A percentile compares a stretch with the other conserved stretches of the same genome.
phyloP scores from a whole-genome alignment of 495 filamentous ascomycete genomes.

The Thermothielavioides terrestris region DNA sequence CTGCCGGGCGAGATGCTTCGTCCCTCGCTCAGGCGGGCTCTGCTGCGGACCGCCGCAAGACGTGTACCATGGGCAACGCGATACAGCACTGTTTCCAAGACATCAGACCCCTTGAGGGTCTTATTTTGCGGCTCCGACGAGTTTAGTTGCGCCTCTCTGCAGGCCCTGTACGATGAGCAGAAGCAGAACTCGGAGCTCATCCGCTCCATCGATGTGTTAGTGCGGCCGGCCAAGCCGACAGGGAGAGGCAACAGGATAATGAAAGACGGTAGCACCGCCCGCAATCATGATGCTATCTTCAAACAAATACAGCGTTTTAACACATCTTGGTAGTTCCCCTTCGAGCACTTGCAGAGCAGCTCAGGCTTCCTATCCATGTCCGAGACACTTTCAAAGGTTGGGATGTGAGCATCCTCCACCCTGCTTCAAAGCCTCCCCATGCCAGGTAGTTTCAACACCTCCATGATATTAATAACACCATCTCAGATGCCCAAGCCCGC shows the following conservation, averaged over 20 bases:
- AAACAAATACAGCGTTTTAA: not conserved
- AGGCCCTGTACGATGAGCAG: slow-evolving; percentile 57
- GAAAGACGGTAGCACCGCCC: slow-evolving; percentile 68
- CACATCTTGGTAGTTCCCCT: slow-evolving; percentile 54
- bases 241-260: slow-evolving; percentile 66
- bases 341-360: slow-evolving; percentile 50
- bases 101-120: slow-evolving; percentile 62
- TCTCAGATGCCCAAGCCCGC: slow-evolving; percentile 47
- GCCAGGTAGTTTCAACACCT: no score
- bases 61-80: not conserved
- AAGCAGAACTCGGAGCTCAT: slow-evolving; percentile 48
- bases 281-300: no score
- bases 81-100: slow-evolving; percentile 8
- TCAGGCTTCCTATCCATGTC: slow-evolving; percentile 61
- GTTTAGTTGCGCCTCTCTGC: slow-evolving; percentile 76
- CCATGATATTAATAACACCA: no score
- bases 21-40: not conserved
- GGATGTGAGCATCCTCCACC: slow-evolving; percentile 59
- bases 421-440: no score
- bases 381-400: slow-evolving; percentile 75
- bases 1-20: not conserved
- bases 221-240: slow-evolving; percentile 62
- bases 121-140: slow-evolving; percentile 93
- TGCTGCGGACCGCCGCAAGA: not conserved
- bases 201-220: slow-evolving; percentile 79